Base-by-base conservation (phyloP, 1,139 yeast species). In the Meyerozyma smithsonii region DNA sequence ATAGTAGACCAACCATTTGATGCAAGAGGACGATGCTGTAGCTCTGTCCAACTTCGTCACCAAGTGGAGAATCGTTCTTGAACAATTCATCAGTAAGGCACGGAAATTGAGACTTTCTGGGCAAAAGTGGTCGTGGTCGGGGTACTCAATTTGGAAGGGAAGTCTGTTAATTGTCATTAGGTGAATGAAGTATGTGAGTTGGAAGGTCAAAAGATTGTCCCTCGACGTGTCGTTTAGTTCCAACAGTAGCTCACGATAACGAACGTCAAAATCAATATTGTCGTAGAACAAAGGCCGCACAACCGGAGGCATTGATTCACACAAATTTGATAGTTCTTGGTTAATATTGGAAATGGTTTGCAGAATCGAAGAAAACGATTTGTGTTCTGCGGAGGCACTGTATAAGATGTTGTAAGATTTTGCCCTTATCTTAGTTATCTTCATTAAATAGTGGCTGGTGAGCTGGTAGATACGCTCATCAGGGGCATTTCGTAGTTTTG, bases 141-240 rank as follows among this genome's bases (percentile, higher is more conserved):
- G 44, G 3, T 50, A 44, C 23, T 45, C 46, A 10, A 54, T 44
- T 38, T 49, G 51, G 35, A 61, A 61, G 1, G 72, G 70, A 15
- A 65, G 47, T 26, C 69, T 47, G 46, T 68, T 68, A 35, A 64
- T 60, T 12, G 61, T 55, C 69, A 65, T 59, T 37, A 66, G 44
- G 44, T 68, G 72, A 14, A 56, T 46, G 41, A 66, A 64, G 46
- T 43, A 66, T 0, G 63, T 50, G 26, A 66, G 49, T 32, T 64
- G 67, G 6, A 58, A 44, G 1, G 51, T 49, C 6, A 64, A 41
- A 8, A 58, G 35, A 14, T 45, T 43, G 39, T 59, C 63, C 10
- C 45, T 11, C 8, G 34, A 16, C 4, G 21, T 30, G 8, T 30
- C 34, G 12, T 14, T 30, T 11, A 30, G 21, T 8, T 30, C 16